phyloP scores from a whole-genome alignment of 495 filamentous ascomycete species.

The Delitschia confertaspora region DNA sequence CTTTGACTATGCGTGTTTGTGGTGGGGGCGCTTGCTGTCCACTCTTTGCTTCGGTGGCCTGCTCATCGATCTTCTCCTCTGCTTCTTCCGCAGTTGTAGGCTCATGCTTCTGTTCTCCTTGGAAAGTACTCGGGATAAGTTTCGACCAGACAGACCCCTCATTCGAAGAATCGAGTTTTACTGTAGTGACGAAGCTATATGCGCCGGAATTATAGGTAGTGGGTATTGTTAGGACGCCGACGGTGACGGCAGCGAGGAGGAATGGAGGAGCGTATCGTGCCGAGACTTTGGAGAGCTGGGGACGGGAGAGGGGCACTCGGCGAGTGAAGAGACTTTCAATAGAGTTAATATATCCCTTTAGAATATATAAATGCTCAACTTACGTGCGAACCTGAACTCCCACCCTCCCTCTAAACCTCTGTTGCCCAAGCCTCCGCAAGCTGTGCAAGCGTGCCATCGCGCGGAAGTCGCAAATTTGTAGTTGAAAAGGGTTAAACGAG shows the following conservation, averaged over 20 bases:
- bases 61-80: slow-evolving; percentile 9
- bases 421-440: too few relatives aligned
- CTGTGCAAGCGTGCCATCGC: too few relatives aligned
- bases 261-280: slow-evolving; percentile 12
- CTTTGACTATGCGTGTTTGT: slow-evolving; percentile 17
- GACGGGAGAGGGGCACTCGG: too few relatives aligned
- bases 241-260: slow-evolving; percentile 8
- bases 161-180: slow-evolving; percentile 6
- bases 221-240: background rate
- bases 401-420: too few relatives aligned
- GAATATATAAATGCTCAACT: too few relatives aligned
- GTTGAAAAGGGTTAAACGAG: too few relatives aligned
- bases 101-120: background rate
- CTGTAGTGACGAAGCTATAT: background rate
- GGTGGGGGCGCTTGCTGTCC: slow-evolving; percentile 20
- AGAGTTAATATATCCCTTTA: too few relatives aligned
- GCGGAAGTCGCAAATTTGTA: too few relatives aligned
- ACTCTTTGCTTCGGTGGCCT: background rate
- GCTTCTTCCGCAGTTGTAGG: slow-evolving; percentile 7
- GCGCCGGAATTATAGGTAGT: slow-evolving; percentile 1
- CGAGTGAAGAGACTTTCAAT: too few relatives aligned
- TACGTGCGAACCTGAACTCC: too few relatives aligned
- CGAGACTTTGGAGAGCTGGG: too few relatives aligned
- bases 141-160: slow-evolving; percentile 1
- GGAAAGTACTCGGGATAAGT: background rate